phyloP scores from a whole-genome alignment of 371 early-diverging fungal genomes.

The Haplosporangium sp. region DNA sequence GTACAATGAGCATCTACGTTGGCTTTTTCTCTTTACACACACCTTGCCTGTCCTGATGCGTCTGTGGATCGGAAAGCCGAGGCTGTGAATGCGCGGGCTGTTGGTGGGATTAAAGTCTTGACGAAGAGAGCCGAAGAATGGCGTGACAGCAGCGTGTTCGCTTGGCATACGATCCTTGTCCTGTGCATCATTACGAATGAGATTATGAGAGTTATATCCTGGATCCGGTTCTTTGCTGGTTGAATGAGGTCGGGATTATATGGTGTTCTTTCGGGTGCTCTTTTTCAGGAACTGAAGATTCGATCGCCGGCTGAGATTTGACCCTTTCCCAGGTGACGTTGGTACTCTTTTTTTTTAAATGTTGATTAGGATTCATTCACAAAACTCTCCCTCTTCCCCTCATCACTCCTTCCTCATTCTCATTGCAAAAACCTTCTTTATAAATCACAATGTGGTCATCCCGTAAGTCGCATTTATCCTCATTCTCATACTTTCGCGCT shows the following conservation, averaged over 20 bases:
- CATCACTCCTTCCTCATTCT: constrained; percentile 9
- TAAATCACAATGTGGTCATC: constrained; percentile 28
- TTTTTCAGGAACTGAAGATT: no score
- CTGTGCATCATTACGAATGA: no score
- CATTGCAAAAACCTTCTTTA: background rate
- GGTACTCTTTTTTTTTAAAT: background rate
- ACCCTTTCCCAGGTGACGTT: background rate
- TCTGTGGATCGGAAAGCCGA: constrained; percentile 29
- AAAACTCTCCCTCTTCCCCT: background rate
- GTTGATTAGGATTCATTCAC: background rate
- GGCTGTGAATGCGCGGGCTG: constrained; percentile 25
- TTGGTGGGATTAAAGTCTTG: background rate
- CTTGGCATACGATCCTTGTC: constrained; percentile 10
- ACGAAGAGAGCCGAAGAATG: background rate
- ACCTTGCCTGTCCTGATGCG: constrained; percentile 11
- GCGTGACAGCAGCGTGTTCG: constrained; percentile 23
- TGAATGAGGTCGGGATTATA: no score
- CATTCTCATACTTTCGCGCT: background rate
- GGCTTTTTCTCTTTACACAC: background rate
- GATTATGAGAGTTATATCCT: no score
- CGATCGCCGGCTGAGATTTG: background rate
- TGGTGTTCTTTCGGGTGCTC: no score
- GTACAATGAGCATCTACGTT: no score
- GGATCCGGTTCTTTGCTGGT: no score
- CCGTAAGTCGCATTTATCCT: constrained; percentile 28